Percentiles rank a stretch among this genome's conserved stretches.
phyloP scores from a whole-genome alignment of 176 grass and related monocot genomes.

The sorghum (Sorghum bicolor) region Sorghum_bicolor_NCBIv3 NC_012876.2:59427501-59428000 shows the following conservation, averaged over 20 bases:
- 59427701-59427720: slow-evolving; percentile 18
- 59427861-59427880: neutral
- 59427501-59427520: neutral
- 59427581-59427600: neutral
- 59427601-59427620: neutral
- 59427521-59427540: neutral
- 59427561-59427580: neutral
- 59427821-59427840: neutral
- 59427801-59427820: neutral
- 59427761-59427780: neutral
- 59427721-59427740: neutral
- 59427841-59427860: slow-evolving; percentile 2
- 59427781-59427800: neutral
- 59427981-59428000: neutral
- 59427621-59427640: neutral
- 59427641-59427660: neutral
- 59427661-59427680: slow-evolving; percentile 5
- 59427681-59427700: neutral
- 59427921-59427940: neutral
- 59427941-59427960: neutral
- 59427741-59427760: neutral
- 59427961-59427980: neutral
- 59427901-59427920: neutral
- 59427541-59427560: neutral
- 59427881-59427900: neutral